Conservation (phyloP, 2,329 filamentous ascomycete genomes). For the Thielaviopsis ethacetica region DNA sequence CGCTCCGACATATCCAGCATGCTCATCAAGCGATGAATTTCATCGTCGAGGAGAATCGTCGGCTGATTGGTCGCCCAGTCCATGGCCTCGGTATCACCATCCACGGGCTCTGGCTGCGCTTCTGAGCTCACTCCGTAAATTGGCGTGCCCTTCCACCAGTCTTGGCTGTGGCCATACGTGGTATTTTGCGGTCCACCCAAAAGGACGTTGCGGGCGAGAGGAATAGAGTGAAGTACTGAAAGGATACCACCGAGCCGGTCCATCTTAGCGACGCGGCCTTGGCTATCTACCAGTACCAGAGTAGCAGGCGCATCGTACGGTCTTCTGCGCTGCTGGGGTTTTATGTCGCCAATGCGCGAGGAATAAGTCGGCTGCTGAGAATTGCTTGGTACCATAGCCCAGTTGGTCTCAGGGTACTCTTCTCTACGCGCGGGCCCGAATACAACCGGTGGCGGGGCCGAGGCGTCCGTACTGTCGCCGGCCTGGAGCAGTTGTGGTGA, state of each 20-base stretch:
- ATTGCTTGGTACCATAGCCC: slow-evolving; percentile 38
- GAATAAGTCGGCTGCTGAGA: slow-evolving; percentile 27
- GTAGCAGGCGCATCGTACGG: slow-evolving; percentile 32
- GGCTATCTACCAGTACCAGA: slow-evolving; percentile 19
- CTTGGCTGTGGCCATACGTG: slow-evolving; percentile 36
- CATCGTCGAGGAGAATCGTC: slow-evolving; percentile 27
- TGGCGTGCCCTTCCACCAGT: slow-evolving; percentile 43
- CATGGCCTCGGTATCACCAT: not conserved
- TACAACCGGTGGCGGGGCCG: slow-evolving; percentile 9
- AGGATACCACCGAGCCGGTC: slow-evolving; percentile 37
- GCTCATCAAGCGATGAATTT: slow-evolving; percentile 45
- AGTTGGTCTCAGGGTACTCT: slow-evolving; percentile 37
- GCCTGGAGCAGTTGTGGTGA: not conserved
- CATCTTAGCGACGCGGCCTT: slow-evolving; percentile 16
- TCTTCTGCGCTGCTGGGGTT: slow-evolving; percentile 7
- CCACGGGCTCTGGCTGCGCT: not conserved
- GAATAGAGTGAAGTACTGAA: slow-evolving; percentile 44
- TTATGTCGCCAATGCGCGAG: slow-evolving; percentile 12
- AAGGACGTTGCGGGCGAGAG: slow-evolving; percentile 38
- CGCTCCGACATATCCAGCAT: slow-evolving; percentile 45
- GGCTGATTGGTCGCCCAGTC: slow-evolving; percentile 1
- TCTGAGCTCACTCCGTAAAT: not conserved
- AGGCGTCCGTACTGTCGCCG: not conserved
- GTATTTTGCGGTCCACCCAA: slow-evolving; percentile 26
- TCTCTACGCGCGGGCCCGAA: slow-evolving; percentile 44